Conservation (phyloP, 768 basidiomycete genomes). For the Dentipellis fragilis region DNA sequence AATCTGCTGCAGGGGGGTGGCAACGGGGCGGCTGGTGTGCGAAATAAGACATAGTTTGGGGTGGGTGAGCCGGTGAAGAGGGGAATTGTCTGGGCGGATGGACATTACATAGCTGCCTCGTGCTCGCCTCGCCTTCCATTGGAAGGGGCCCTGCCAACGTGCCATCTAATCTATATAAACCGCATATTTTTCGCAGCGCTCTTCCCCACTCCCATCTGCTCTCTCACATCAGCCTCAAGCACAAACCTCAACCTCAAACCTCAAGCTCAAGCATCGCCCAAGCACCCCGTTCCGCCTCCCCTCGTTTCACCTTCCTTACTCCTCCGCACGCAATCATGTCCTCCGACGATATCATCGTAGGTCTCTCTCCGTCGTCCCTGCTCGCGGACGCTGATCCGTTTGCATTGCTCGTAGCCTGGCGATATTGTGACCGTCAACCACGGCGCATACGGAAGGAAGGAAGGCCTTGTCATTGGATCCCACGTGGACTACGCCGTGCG, state of each 20-base stretch:
- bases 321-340: slow-evolving; percentile 1
- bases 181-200: not conserved
- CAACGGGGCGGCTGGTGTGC: not conserved
- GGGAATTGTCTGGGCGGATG: not conserved
- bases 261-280: not conserved
- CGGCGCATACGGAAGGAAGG: slow-evolving; percentile 49
- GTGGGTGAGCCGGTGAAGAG: not conserved
- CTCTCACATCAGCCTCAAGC: not conserved
- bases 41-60: not conserved
- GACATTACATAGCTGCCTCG: slow-evolving; percentile 16
- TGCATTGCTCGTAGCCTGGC: slow-evolving; percentile 41
- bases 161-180: slow-evolving; percentile 1
- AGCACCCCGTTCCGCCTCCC: not conserved
- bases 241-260: not conserved
- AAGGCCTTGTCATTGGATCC: slow-evolving; percentile 74
- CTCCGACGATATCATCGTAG: slow-evolving; percentile 13
- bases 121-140: slow-evolving; percentile 6
- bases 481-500: slow-evolving; percentile 62
- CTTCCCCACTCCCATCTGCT: not conserved
- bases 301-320: not conserved
- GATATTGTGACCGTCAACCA: slow-evolving; percentile 74
- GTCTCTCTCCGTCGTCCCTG: slow-evolving; percentile 2
- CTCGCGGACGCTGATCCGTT: not conserved
- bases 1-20: too few species aligned
- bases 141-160: not conserved